These are phyloP conservation scores for Xylaria sp. DNA, from an alignment of 2,329 filamentous ascomycete species.

Conservation along the genomic window DNA sequence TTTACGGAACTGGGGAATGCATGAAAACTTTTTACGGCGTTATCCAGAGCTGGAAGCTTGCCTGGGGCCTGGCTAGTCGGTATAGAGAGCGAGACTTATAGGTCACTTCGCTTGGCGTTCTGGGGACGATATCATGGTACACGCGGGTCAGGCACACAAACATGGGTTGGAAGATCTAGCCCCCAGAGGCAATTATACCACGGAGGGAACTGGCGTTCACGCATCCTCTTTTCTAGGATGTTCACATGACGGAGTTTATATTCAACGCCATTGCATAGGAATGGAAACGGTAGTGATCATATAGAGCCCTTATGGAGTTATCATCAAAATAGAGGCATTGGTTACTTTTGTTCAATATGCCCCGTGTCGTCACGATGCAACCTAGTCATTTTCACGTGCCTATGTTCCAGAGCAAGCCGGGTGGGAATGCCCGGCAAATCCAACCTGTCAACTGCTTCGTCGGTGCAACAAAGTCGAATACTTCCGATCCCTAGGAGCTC, in stretches of 20 bases:
- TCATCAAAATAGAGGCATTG: slow-evolving; percentile 13
- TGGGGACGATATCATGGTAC: slow-evolving; percentile 12
- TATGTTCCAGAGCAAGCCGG: no score
- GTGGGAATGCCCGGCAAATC: neutral
- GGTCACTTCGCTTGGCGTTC: slow-evolving; percentile 30
- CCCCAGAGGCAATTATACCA: slow-evolving; percentile 34
- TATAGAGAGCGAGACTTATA: slow-evolving; percentile 32
- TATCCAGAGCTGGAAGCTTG: slow-evolving; percentile 44
- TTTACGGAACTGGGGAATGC: slow-evolving; percentile 45
- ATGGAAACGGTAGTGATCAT: slow-evolving; percentile 15
- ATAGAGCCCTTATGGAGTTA: neutral
- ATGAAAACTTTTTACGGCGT: slow-evolving; percentile 44
- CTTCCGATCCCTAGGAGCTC: neutral
- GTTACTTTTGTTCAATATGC: neutral
- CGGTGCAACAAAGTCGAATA: neutral
- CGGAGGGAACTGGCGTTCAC: slow-evolving; percentile 24
- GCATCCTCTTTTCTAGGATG: slow-evolving; percentile 6
- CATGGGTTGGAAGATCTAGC: slow-evolving; percentile 9
- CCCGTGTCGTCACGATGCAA: neutral
- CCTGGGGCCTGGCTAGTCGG: slow-evolving; percentile 34
- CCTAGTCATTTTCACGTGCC: neutral
- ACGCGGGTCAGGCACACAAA: neutral
- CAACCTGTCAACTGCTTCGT: neutral
- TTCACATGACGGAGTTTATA: slow-evolving; percentile 17
- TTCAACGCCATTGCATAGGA: slow-evolving; percentile 18